Base-by-base conservation (phyloP, 164 flowering plant genomes). In the Dillenia turbinata region DNA sequence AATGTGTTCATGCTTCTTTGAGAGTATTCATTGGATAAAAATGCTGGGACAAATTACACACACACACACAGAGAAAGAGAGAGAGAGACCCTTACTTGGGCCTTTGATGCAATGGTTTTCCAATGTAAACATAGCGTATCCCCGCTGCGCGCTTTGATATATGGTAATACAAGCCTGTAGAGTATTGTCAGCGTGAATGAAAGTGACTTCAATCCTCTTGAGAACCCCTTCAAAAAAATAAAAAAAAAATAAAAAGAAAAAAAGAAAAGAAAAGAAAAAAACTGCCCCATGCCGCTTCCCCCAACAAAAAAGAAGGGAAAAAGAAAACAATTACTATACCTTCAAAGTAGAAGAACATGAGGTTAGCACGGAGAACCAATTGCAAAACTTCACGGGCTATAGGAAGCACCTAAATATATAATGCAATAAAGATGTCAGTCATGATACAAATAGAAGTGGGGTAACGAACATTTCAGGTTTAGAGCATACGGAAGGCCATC, bases 341-440 rank as follows among this genome's bases (percentile, higher is more conserved):
- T 86, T 94, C 99, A 73, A 94, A 94, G 80, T 91, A 94, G 78
- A 94, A 94, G 65, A 91, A 78, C 99, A 94, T 94, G 57, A 94
- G 86, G 62, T 91, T 94, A 24, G 93, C 67, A 49, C 97, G 99
- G 56, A 94, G 75, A 66, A 83, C 69, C 80, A 91, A 71, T 71
- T 85, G 92, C 78, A 86, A 77, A 50, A 84, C 47, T 65, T 91
- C 96, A 54, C 88, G 92, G 62, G 81, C 97, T 54, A 76, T 52
- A 22, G 99, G 99, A 67, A 88, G 86, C 68, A 86, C 69, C 99
- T 94, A 78, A 58, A 75, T 52, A 15, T 44, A 58, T 57, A 13
- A 44, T 19, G 62, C 47, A 57, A 43, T 13, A 19, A 13, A 51
- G 61, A 15, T 46, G 14, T 26, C 33, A 47, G 44, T 17, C 58